phyloP scores from a whole-genome alignment of 345 rosid species.

The Pistacia vera region DNA sequence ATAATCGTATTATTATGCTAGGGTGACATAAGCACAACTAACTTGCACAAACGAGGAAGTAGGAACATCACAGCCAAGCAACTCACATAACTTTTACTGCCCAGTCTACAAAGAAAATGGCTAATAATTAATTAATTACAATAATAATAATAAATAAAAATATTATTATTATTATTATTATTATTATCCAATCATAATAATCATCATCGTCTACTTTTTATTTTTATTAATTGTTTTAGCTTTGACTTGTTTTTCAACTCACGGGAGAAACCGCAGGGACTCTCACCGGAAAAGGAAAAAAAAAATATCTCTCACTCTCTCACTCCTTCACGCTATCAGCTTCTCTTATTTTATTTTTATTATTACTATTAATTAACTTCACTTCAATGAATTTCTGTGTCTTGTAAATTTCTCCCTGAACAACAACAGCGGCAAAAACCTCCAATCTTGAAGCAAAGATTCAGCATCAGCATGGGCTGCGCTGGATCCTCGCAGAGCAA shows the following conservation, averaged over 20 bases:
- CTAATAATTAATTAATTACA: background rate
- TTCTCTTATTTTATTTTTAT: background rate
- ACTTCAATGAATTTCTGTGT: constrained; percentile 24
- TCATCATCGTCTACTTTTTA: no score
- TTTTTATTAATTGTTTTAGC: background rate
- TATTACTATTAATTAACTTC: no score
- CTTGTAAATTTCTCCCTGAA: no score
- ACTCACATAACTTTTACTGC: no score
- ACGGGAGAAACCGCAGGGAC: constrained; percentile 18
- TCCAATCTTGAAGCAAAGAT: background rate
- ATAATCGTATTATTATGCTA: no score
- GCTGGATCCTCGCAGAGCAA: constrained; percentile 74
- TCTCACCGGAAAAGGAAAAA: constrained; percentile 10
- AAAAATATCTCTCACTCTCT: constrained; percentile 20
- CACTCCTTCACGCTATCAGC: background rate
- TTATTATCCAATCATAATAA: background rate
- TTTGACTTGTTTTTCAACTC: constrained; percentile 1
- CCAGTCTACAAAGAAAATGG: no score
- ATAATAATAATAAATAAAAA: background rate
- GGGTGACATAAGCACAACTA: no score
- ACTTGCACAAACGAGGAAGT: no score
- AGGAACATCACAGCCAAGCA: no score
- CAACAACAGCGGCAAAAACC: background rate
- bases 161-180: background rate
- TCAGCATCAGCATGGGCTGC: constrained; percentile 59